phyloP scores from a whole-genome alignment of 495 filamentous ascomycete species.

The Hypoxylon rickii region DNA sequence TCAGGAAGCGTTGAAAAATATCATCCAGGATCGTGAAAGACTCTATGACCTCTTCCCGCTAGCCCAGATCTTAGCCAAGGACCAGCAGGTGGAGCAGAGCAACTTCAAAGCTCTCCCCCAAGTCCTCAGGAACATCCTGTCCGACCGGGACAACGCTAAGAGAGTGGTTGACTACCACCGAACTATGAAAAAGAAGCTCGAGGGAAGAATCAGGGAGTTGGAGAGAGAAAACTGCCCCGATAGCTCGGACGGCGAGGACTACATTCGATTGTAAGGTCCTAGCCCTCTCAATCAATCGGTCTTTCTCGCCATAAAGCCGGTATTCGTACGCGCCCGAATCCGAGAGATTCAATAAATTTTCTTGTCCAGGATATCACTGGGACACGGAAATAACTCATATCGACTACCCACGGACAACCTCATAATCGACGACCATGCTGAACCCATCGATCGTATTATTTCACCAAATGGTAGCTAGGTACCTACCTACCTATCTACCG shows the following conservation, averaged over 20 bases:
- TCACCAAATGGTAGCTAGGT: too few species aligned
- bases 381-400: too few species aligned
- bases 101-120: constrained; percentile 13
- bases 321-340: too few species aligned
- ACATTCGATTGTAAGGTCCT: constrained; percentile 10
- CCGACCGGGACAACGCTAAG: constrained; percentile 13
- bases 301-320: too few species aligned
- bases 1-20: constrained; percentile 3
- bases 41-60: constrained; percentile 25
- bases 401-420: too few species aligned
- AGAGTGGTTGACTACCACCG: constrained; percentile 2
- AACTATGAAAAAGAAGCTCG: background rate
- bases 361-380: too few species aligned
- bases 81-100: constrained; percentile 21
- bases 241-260: constrained; percentile 12
- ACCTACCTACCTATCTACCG: too few species aligned
- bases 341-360: too few species aligned
- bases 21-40: constrained; percentile 24
- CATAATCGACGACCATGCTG: too few species aligned
- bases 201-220: constrained; percentile 6
- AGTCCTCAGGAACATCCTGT: constrained; percentile 9
- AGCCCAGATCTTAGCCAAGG: constrained; percentile 18
- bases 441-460: too few species aligned
- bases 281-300: too few species aligned
- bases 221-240: background rate